Conservation (phyloP, 208 protist species). For the Acanthamoeba quina region DNA sequence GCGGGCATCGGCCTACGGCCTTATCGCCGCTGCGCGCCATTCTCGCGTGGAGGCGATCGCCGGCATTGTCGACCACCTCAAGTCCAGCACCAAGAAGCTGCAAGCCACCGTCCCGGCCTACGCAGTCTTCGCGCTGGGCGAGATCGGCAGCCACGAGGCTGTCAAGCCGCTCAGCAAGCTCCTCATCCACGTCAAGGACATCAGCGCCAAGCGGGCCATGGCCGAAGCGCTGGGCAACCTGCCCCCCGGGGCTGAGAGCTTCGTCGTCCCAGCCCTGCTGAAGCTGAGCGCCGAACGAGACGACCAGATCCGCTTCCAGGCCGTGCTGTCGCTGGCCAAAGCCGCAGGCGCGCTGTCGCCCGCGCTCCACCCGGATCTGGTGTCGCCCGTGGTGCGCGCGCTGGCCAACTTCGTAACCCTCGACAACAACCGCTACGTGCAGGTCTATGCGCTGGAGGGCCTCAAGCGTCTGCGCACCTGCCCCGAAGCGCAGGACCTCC, state of each 20-base stretch:
- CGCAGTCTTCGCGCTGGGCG: conserved; percentile 28
- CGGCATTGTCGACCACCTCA: background rate
- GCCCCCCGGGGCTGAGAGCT: background rate
- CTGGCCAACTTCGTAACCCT: background rate
- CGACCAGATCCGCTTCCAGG: conserved; percentile 13
- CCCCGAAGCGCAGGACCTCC: background rate
- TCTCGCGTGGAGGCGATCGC: background rate
- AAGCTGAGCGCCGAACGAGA: background rate
- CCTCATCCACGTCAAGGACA: background rate
- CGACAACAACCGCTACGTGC: conserved; percentile 56
- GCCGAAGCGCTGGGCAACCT: background rate
- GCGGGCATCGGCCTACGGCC: background rate
- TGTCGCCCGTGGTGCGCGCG: background rate
- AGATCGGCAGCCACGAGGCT: conserved; percentile 9
- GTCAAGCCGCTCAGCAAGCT: background rate
- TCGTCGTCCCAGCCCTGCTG: background rate
- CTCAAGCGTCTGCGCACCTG: background rate
- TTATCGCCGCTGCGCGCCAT: background rate
- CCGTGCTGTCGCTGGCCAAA: background rate
- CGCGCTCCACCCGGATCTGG: background rate
- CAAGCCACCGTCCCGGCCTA: background rate
- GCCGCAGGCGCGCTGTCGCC: background rate
- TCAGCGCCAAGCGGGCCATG: background rate
- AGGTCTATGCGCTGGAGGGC: conserved; percentile 1
- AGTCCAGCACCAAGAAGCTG: background rate